Conservation (phyloP, 805 yeast genomes). For the Zygosaccharomyces lentus region DNA sequence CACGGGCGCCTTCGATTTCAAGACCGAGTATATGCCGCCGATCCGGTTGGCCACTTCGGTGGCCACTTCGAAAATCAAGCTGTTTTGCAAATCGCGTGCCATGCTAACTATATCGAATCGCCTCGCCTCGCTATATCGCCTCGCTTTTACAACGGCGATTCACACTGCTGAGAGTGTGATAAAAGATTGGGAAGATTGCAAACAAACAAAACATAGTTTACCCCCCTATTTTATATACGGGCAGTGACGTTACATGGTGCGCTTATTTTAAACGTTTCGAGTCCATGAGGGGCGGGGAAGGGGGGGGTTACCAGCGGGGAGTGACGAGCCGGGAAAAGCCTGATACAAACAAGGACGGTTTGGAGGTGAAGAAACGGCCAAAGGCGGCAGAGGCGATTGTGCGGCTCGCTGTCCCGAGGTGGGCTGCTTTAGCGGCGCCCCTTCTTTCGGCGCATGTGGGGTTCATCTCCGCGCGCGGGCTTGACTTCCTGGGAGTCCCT, state of each 20-base stretch:
- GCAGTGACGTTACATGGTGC: not conserved
- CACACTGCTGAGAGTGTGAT: not conserved
- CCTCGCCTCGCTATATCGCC: too few species aligned
- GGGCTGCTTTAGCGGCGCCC: too few species aligned
- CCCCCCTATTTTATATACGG: too few species aligned
- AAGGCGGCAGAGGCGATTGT: too few species aligned
- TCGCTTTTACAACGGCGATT: too few species aligned
- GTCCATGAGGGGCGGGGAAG: not conserved
- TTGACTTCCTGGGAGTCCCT: too few species aligned
- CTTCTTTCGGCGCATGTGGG: too few species aligned
- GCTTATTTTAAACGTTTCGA: not conserved
- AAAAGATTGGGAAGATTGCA: too few species aligned
- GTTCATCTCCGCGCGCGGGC: too few species aligned
- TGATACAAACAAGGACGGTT: not conserved
- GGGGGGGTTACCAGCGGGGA: not conserved
- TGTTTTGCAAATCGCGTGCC: slow-evolving; percentile 84
- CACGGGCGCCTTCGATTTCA: slow-evolving; percentile 94
- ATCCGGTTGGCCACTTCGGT: slow-evolving; percentile 97
- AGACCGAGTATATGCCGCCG: slow-evolving; percentile 95
- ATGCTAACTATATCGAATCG: slow-evolving; percentile 30
- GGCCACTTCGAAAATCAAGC: slow-evolving; percentile 86
- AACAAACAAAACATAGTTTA: too few species aligned
- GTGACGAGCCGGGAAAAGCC: not conserved
- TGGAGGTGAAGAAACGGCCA: too few species aligned
- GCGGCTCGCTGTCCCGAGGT: too few species aligned